A percentile compares a stretch with the other conserved stretches of the same genome.
These are phyloP conservation scores for Chlamydomonas reinhardtii DNA, from an alignment of 163 green algal genomes.

Conservation along the genomic window DNA sequence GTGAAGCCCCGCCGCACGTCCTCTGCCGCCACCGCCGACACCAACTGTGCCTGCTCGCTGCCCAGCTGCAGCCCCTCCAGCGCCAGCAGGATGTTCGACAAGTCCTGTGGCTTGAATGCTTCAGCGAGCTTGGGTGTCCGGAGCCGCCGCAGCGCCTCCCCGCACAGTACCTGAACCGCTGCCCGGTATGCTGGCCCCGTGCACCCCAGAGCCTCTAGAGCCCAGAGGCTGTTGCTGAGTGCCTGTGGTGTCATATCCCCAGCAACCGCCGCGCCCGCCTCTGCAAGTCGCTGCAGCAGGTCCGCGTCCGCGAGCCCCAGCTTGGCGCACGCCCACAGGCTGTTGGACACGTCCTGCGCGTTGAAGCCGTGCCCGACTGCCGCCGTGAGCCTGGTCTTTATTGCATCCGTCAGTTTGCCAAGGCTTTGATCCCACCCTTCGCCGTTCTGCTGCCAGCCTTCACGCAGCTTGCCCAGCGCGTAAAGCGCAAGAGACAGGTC, in stretches of 20 bases:
- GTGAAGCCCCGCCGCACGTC: background rate
- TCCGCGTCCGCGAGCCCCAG: background rate
- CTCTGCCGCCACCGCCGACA: background rate
- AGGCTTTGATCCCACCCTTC: background rate
- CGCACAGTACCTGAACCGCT: background rate
- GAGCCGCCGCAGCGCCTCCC: background rate
- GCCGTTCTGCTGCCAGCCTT: background rate
- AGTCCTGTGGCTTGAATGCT: background rate
- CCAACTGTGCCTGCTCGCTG: background rate
- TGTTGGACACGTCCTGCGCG: slow-evolving; percentile 1
- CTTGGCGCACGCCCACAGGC: background rate
- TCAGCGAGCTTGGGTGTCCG: background rate
- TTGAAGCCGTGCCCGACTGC: background rate
- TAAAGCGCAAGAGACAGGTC: background rate
- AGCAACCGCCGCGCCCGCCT: background rate
- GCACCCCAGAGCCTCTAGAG: background rate
- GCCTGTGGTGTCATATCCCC: background rate
- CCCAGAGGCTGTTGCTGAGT: background rate
- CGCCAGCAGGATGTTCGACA: background rate
- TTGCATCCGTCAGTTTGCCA: background rate
- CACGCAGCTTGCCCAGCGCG: background rate
- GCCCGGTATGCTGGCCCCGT: background rate
- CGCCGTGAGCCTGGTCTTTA: background rate
- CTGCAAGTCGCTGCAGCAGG: background rate
- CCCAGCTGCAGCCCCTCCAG: background rate